phyloP scores from a whole-genome alignment of 139 green algal species.

The Gonium pectorale region DNA sequence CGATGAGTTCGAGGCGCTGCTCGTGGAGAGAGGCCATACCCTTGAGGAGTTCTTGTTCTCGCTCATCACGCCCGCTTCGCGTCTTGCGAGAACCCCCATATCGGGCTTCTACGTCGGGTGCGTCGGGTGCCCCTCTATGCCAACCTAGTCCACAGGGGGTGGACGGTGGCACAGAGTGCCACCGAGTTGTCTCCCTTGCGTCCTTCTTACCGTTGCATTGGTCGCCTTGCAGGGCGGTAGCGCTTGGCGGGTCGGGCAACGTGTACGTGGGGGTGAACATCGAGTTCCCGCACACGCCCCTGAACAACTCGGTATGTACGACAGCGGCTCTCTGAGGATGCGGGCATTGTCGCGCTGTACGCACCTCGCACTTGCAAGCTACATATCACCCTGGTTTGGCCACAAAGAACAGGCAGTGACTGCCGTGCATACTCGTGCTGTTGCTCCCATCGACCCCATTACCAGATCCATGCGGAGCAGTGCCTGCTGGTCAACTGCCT shows the following conservation, averaged over 20 bases:
- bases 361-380: no score
- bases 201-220: no score
- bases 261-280: constrained; percentile 92
- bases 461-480: constrained; percentile 87
- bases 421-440: no score
- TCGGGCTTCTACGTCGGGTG: constrained; percentile 84
- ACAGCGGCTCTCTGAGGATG: no score
- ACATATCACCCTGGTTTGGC: no score
- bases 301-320: constrained; percentile 77
- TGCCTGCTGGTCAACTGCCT: constrained; percentile 82
- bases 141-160: no score
- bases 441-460: neutral
- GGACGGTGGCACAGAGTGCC: no score
- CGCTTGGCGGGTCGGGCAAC: constrained; percentile 74
- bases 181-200: no score
- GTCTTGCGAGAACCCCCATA: constrained; percentile 76
- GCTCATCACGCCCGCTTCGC: constrained; percentile 73
- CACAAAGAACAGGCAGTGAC: no score
- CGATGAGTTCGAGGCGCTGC: constrained; percentile 58
- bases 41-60: constrained; percentile 71
- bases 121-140: no score
- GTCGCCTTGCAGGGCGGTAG: constrained; percentile 76
- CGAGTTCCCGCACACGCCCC: constrained; percentile 79
- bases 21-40: constrained; percentile 41
- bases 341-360: no score